Evolutionary conservation across 257 asterid species (phyloP).

Genomic region (Jacaranda mimosifolia): DNA sequence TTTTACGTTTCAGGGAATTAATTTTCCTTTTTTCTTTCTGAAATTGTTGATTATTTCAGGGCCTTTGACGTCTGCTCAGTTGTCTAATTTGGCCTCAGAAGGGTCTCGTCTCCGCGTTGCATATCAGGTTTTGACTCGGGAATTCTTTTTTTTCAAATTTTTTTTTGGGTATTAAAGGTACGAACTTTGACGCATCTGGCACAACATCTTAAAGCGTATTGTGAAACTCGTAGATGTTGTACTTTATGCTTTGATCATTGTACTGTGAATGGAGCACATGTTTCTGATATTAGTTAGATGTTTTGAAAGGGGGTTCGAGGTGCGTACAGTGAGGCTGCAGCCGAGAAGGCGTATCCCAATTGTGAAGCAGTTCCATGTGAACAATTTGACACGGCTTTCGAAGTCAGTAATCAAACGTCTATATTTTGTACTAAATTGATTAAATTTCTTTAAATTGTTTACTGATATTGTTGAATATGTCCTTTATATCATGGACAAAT

Average conservation of each 20-base stretch:
- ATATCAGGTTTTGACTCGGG: conserved; percentile 72
- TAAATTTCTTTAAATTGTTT: neutral
- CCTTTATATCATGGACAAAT: neutral
- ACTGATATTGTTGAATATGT: conserved; percentile 9
- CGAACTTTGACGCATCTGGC: conserved; percentile 17
- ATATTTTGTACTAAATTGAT: neutral
- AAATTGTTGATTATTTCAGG: conserved; percentile 51
- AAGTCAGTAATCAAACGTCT: conserved; percentile 54
- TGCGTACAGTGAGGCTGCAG: conserved; percentile 96
- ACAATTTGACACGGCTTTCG: conserved; percentile 95
- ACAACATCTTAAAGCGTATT: conserved; percentile 3
- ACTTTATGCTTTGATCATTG: conserved; percentile 31
- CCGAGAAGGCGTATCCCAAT: conserved; percentile 96
- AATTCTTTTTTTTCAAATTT: neutral
- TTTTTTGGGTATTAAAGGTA: neutral
- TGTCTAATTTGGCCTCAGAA: conserved; percentile 70
- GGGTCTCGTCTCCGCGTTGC: conserved; percentile 97
- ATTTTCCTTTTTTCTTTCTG: neutral
- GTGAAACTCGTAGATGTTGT: conserved; percentile 15
- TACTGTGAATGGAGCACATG: neutral
- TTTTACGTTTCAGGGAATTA: neutral
- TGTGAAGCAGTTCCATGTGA: conserved; percentile 99
- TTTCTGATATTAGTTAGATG: conserved; percentile 31
- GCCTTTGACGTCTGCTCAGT: conserved; percentile 85
- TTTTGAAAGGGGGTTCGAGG: conserved; percentile 84